Base-by-base conservation (phyloP, 345 rosid species). In the Hypericum perforatum region DNA sequence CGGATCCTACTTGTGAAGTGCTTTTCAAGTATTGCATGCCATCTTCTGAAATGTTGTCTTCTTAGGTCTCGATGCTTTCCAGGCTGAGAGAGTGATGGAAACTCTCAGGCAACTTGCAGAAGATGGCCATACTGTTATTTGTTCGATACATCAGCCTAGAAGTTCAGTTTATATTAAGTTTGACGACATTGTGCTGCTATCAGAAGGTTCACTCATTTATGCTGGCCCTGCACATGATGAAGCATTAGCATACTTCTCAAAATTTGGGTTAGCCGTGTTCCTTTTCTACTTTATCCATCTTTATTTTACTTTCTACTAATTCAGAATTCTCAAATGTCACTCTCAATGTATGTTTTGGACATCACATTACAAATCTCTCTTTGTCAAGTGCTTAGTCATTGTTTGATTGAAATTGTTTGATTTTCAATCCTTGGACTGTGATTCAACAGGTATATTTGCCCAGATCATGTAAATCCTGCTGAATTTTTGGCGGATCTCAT, bases 81-180 rank as follows among this genome's bases (percentile, higher is more conserved):
- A 92, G 76, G 95, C 96, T 52, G 95, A 87, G 67, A 80, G 77
- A 74, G 96, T 92, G 53, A 83, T 87, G 96, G 96, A 85, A 82
- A 87, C 98, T 66, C 86, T 87, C 44, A 77, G 70, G 59, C 84
- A 77, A 71, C 95, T 92, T 52, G 90, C 84, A 7, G 80, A 78
- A 62, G 95, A 92, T 65, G 98, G 98, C 11, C 98, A 87, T 73
- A 85, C 98, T 56, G 95, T 92, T 45, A 85, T 92, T 55, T 92
- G 94, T 66, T 92, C 98, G 64, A 92, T 92, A 57, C 98, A 92
- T 74, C 98, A 92, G 62, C 98, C 98, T 66, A 78, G 98, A 78
- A 78, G 98, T 59, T 87, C 96, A 0, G 88, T 87, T 9, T 92
- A 92, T 60, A 65, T 60, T 56, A 92, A 87, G 79, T 92, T 92